Evolutionary conservation across 371 early-diverging fungal species (phyloP), one percentile per base, ranked within the genome.

Genomic region (Rhizopus arrhizus): DNA sequence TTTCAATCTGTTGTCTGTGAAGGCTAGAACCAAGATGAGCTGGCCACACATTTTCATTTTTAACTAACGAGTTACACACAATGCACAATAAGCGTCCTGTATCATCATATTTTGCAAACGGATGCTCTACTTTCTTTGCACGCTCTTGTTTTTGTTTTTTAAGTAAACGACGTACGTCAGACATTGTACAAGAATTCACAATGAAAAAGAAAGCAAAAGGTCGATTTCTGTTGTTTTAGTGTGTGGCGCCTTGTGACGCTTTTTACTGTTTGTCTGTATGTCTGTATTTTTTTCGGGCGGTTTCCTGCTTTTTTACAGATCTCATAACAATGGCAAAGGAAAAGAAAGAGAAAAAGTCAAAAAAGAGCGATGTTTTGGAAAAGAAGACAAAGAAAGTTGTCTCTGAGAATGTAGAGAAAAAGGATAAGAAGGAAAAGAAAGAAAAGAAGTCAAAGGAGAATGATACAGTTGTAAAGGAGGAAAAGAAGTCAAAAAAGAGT

Each of bases 71-170:
- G n/a, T 71, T 61, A 55, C 81, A 81, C 1, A 78, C 68, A 6
- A 69, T 59, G 54, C 81, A 81, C 0, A 66, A 43, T 12, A 81
- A 43, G 4, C 71, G 64, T 8, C 64, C 70, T 41, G 66, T 63
- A 7, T 65, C 53, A 51, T 81, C 78, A 59, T 81, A 81, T 55
- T 74, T 78, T 5, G 81, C 81, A 58, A 78, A 72, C 9, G 77
- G 77, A 51, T 81, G 81, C 28, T 63, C 61, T 13, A 81, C 47
- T 48, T 64, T 65, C 16, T 65, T 61, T 10, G 59, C 41, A 55
- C 81, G 56, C 60, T 75, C 73, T 43, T 59, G 29, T 31, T 71
- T 69, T 53, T 78, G 70, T 50, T 78, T 73, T 49, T 78, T 77
- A 13, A 81, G 65, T 52, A 81, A 52, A 12, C 66, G 65, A 22